Percentiles rank a stretch among this genome's conserved stretches.
These are phyloP conservation scores for Penicillium canescens DNA, from an alignment of 495 filamentous ascomycete species.

Conservation along the genomic window DNA sequence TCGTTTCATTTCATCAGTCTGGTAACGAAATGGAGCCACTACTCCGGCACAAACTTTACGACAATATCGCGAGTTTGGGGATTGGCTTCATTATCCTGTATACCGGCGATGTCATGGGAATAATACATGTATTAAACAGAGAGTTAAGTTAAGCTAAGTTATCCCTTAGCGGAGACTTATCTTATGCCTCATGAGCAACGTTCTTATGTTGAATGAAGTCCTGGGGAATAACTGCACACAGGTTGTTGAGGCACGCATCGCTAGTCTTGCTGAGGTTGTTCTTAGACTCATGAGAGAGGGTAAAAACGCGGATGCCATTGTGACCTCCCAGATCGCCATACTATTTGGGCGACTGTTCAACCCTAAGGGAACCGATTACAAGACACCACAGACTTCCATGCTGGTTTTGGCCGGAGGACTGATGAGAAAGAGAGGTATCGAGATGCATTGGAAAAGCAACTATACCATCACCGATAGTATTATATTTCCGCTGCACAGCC, in stretches of 20 bases:
- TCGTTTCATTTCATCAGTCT: too few relatives aligned
- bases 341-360: constrained; percentile 22
- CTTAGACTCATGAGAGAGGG: constrained; percentile 7
- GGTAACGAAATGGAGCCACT: too few relatives aligned
- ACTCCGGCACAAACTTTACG: too few relatives aligned
- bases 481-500: constrained; percentile 11
- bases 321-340: constrained; percentile 12
- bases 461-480: constrained; percentile 3
- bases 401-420: constrained; percentile 29
- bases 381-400: constrained; percentile 11
- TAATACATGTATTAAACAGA: too few relatives aligned
- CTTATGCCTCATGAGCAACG: too few relatives aligned
- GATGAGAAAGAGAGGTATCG: constrained; percentile 24
- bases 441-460: constrained; percentile 1
- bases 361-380: constrained; percentile 14
- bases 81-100: too few relatives aligned
- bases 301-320: constrained; percentile 17
- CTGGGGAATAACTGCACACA: constrained; percentile 10
- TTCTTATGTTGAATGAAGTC: constrained; percentile 22
- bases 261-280: constrained; percentile 22
- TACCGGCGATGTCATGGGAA: too few relatives aligned
- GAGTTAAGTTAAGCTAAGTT: too few relatives aligned
- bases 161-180: too few relatives aligned
- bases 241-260: constrained; percentile 23
- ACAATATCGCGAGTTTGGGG: too few relatives aligned